Evolutionary conservation across 2,329 filamentous ascomycete genomes (phyloP), one percentile per base, ranked within the genome.

Genomic region (Hysterium pulicare): DNA sequence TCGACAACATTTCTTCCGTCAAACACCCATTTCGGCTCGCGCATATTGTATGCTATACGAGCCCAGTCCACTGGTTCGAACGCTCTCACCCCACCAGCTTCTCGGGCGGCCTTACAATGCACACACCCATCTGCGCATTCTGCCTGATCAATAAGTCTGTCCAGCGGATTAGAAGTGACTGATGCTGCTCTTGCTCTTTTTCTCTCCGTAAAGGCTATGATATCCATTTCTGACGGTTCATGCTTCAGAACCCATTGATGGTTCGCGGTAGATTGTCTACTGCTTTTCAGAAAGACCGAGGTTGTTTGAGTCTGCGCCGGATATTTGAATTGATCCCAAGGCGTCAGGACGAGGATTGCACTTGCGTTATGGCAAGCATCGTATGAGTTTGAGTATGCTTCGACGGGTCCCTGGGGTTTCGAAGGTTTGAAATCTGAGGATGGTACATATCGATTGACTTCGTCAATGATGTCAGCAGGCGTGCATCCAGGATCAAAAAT

Each of bases 401-500:
- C 36, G 23, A 38, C 36, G 4, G 36, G 36, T 3, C 36, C 36
- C 4, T 16, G 21, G 7, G 36, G 36, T 19, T 38, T 38, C 11
- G 20, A 11, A 17, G 24, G 36, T 4, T 5, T 38, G 11, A 15
- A 15, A 4, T 30, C 21, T 4, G 21, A 33, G 28, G 38, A 22
- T 6, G 24, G 15, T 8, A 40, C 28, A 23, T 33, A 4, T 9
- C 28, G 28, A 20, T 26, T n/a, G 28, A 46, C 30, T 11, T 48
- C 40, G 3, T 31, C 13, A 19, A 17, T 33, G 13, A 48, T 41
- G 17, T 38, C 31, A n/a, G 43, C 20, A 24, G 30, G 30, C 8
- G 15, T 41, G 22, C 36, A 43, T 5, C 62, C 61, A 22, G 84
- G 83, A 61, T 90, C 85, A 58, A 81, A 88, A 43, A 88, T 78